Evolutionary conservation across 169 alveolate genomes (phyloP), one percentile per base, ranked within the genome.

Genomic region (Nephromyces sp.): DNA sequence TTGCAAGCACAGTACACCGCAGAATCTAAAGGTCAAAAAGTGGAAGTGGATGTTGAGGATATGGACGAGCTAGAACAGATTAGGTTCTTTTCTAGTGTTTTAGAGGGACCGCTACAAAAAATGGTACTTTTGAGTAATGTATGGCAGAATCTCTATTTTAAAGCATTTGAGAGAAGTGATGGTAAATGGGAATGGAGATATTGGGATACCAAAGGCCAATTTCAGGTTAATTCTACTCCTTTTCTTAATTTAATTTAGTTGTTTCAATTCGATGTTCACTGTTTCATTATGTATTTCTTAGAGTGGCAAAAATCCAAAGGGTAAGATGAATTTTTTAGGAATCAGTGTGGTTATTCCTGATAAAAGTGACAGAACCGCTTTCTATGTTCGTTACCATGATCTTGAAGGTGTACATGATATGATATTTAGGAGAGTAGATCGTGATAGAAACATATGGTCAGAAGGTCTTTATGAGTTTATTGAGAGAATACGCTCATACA

Each of bases 381-480:
- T 87, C 52, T 87, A 83, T 66, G 68, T 87, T n/a, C 83, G 84
- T 29, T 87, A 87, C 32, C 93, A 87, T 33, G 87, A 87, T 30
- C 52, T 52, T 6, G 74, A 68, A n/a, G 87, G 87, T 15, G 83
- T 51, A 4, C 86, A 79, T 32, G 93, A 82, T 30, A 72, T 87
- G 27, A 71, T 87, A 3, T 81, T 87, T 61, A 84, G 79, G 67
- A 74, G 83, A 15, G 85, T 87, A 1, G 92, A 87, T 43, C 51
- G 89, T 33, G 80, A 81, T 69, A 75, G 93, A 30, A 86, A 87
- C 70, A 61, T 87, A 6, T 87, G 93, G 93, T 66, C 92, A 1
- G 92, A 87, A 28, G 92, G 88, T 28, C 72, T 87, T 6, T 83
- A 79, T 30, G 93, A 87, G 66, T 87, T 87, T 66, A 83, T 87